phyloP scores from a whole-genome alignment of 495 filamentous ascomycete species.

The Annulohypoxylon nitens region DNA sequence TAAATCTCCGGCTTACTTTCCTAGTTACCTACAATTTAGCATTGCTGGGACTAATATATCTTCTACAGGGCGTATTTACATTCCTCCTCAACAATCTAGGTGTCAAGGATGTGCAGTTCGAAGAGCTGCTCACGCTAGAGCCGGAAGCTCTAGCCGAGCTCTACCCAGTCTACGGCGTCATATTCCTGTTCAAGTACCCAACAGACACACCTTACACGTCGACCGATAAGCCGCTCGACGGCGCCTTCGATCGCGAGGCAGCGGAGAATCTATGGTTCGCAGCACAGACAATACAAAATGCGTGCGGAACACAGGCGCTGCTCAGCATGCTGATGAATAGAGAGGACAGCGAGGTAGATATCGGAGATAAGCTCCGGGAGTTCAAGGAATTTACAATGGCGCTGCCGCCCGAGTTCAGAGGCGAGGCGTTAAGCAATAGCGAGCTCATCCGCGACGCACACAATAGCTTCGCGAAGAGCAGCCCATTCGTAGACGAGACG shows the following conservation, averaged over 20 bases:
- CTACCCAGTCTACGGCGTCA: constrained; percentile 93
- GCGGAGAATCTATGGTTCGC: constrained; percentile 91
- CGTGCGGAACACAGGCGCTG: constrained; percentile 96
- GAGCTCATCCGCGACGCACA: constrained; percentile 92
- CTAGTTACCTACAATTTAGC: not conserved
- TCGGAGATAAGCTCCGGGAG: constrained; percentile 72
- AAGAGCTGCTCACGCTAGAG: constrained; percentile 94
- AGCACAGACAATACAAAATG: constrained; percentile 98
- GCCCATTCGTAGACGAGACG: constrained; percentile 92
- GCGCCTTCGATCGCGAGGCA: constrained; percentile 80
- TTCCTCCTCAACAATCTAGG: constrained; percentile 92
- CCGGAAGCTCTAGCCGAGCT: constrained; percentile 80
- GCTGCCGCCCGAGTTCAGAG: constrained; percentile 82
- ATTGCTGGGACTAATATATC: constrained; percentile 18
- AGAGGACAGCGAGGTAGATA: constrained; percentile 62
- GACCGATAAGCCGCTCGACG: constrained; percentile 76
- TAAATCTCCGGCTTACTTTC: constrained; percentile 22
- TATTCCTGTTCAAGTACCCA: constrained; percentile 99
- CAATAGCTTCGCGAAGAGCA: constrained; percentile 90
- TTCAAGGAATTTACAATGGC: constrained; percentile 94
- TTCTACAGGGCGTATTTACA: constrained; percentile 90
- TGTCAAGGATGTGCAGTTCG: constrained; percentile 93
- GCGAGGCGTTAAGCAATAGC: constrained; percentile 71
- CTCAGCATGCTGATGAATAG: constrained; percentile 94
- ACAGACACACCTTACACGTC: constrained; percentile 74